Evolutionary conservation across 805 yeast genomes (phyloP), one percentile per base, ranked within the genome.

Genomic region (Hagleromyces aurorensis): DNA sequence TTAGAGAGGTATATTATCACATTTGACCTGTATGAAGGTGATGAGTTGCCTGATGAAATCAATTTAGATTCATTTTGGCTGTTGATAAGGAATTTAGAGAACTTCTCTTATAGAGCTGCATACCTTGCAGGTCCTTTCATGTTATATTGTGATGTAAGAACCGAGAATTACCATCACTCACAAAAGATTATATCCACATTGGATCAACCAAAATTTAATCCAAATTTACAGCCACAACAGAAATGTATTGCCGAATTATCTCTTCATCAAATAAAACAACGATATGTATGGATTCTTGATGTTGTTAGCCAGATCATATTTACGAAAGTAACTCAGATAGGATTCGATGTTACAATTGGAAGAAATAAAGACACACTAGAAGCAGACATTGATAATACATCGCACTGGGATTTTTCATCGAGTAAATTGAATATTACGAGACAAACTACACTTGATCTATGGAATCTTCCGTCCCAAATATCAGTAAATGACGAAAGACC

Each of bases 151-250:
- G 93, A 82, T 53, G 71, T 83, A 19, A 57, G 74, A 29, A 58
- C 75, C 0, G 64, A 52, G 3, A 77, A 71, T 6, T 82, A 68
- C 44, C 64, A 70, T 27, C 74, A 68, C 34, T 55, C 67, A 3
- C 57, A 65, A 32, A 43, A 56, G 12, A 65, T 67, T 13, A 77
- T 77, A 44, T 66, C 79, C 9, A 75, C 87, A 2, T 84, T 83
- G 0, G 87, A 82, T 48, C 86, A 78, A 43, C 94, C 94, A 0
- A 59, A 60, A 16, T 82, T 68, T 48, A 85, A 80, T 44, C 78
- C 89, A 0, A 82, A 76, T 47, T 44, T 82, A 18, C 67, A 69
- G 24, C 79, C 93, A 1, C 82, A 81, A 5, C 85, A 78, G 46
- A 59, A 71, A 9, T 66, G 77, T 32, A 57, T 59, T 16, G 70